Evolutionary conservation across 768 basidiomycete genomes (phyloP), one percentile per base, ranked within the genome.

Genomic region (Pulveroboletus sp.): DNA sequence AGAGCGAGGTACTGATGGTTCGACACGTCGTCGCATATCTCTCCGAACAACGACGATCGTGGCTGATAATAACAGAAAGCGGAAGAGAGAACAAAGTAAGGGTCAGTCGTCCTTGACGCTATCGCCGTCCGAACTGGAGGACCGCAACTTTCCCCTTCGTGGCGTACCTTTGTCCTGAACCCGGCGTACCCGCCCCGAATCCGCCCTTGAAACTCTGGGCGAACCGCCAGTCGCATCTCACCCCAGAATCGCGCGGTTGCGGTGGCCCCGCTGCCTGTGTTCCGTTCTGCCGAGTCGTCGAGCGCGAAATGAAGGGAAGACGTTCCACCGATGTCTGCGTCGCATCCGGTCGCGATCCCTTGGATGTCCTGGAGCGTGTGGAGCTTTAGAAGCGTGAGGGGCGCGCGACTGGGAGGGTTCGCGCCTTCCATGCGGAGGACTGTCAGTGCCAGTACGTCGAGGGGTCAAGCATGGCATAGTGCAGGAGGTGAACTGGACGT

Each of bases 151-250:
- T n/a, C n/a, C n/a, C n/a, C n/a, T n/a, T n/a, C n/a, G n/a, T n/a
- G 12, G 39, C 72, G 46, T 47, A 88, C 92, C 75, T 85, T 87
- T 63, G 84, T 95, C 55, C 91, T 73, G 64, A 97, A 90, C 16
- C 91, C 94, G 14, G 92, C 90, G 68, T 95, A 98, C 0, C 94
- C 94, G 6, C 85, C 83, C 41, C 89, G 74, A 31, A 95, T 75
- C 57, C 80, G 78, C 1, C 81, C 79, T 59, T 83, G 78, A 45
- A 85, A 68, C n/a, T 80, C 81, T 2, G 81, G 72, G 41, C 79
- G 81, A 2, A 93, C 87, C 34, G 72, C 75, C 16, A 89, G 73
- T 32, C 77, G 71, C 83, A 95, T 85, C 22, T 83, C 76, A 2
- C 93, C 93, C 80, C 81, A 87, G 63, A 95, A 94, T 46, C 81